Base-by-base conservation (phyloP, 768 basidiomycete genomes). In the Boletus rex-veris region DNA sequence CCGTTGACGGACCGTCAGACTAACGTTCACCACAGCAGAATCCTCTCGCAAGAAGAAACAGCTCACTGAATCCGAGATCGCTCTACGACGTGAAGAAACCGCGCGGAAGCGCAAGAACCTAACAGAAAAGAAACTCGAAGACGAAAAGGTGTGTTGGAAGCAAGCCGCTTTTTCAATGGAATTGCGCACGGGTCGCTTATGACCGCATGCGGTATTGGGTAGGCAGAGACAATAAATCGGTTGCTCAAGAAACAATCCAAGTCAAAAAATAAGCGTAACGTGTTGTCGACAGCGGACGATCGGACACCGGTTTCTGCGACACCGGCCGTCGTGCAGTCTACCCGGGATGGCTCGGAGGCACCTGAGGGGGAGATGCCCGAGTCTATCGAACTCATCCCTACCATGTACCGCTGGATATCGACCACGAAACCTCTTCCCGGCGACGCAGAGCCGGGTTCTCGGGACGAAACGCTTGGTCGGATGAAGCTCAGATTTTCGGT, bases 201-300 rank as follows among this genome's bases (percentile, higher is more conserved):
- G 28, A 16, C 6, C 16, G 7, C 15, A 18, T n/a, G 16, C 3
- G 12, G 42, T 35, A 35, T 31, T 19, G 39, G 31, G 18, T 60
- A 92, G 88, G 83, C 83, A 21, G 92, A 93, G 63, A 93, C 92
- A 0, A 93, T 94, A 68, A 92, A 92, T 61, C 85, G 92, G 26
- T 77, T 94, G 14, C 79, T 94, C 47, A 91, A 91, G 68, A 93
- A 92, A 69, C 90, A 90, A 64, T 84, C 85, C 16, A 80, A 85
- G 10, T 77, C 86, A 3, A 79, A 81, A 41, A 80, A 77, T 46
- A 86, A 81, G 59, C 81, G 84, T 11, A 78, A 75, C n/a, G 75
- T 69, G 0, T 59, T 75, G 28, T 76, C 77, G 15, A 79, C 77
- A 2, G 75, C 75, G 0, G 80, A 81, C 37, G 82, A 72, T 56